These are phyloP conservation scores for Austroboletus olivaceoglutinosus DNA, from an alignment of 1,284 basidiomycete species.

Conservation along the genomic window DNA sequence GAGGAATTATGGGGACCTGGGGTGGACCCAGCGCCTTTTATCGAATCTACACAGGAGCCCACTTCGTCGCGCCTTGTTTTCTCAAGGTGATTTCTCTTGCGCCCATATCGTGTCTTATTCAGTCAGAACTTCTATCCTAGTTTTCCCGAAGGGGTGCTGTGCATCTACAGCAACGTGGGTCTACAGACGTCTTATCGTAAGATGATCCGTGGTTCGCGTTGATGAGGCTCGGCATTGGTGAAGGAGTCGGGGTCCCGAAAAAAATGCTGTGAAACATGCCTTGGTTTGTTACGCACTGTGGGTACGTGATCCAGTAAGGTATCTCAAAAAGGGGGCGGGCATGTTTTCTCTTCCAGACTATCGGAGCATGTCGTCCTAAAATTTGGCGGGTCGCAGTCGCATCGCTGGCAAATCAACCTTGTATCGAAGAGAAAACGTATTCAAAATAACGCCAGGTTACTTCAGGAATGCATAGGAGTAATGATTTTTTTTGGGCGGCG, in stretches of 20 bases:
- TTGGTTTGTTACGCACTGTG: too few relatives aligned
- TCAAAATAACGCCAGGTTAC: conserved; percentile 25
- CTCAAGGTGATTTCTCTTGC: conserved; percentile 6
- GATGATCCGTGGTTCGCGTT: conserved; percentile 5
- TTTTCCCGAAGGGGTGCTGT: neutral
- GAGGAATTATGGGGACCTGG: neutral
- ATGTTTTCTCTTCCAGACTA: neutral
- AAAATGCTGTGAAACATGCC: too few relatives aligned
- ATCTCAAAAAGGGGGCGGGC: too few relatives aligned
- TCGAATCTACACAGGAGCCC: conserved; percentile 1
- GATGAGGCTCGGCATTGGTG: too few relatives aligned
- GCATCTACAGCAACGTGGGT: conserved; percentile 25
- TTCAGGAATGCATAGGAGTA: conserved; percentile 5
- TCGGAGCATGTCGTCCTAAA: neutral
- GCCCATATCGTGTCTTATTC: conserved; percentile 8
- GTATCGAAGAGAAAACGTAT: conserved; percentile 1
- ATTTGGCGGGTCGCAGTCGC: conserved; percentile 1
- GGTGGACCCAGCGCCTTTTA: conserved; percentile 11
- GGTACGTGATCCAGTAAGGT: too few relatives aligned
- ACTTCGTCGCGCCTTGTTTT: conserved; percentile 13
- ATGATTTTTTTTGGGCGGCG: conserved; percentile 1
- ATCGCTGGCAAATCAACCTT: conserved; percentile 9
- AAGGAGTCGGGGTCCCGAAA: too few relatives aligned
- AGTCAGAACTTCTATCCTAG: conserved; percentile 4
- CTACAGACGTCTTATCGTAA: conserved; percentile 23